Evolutionary conservation across 2,329 filamentous ascomycete genomes (phyloP), one percentile per base, ranked within the genome.

Genomic region (Akanthomyces uredinophilus): DNA sequence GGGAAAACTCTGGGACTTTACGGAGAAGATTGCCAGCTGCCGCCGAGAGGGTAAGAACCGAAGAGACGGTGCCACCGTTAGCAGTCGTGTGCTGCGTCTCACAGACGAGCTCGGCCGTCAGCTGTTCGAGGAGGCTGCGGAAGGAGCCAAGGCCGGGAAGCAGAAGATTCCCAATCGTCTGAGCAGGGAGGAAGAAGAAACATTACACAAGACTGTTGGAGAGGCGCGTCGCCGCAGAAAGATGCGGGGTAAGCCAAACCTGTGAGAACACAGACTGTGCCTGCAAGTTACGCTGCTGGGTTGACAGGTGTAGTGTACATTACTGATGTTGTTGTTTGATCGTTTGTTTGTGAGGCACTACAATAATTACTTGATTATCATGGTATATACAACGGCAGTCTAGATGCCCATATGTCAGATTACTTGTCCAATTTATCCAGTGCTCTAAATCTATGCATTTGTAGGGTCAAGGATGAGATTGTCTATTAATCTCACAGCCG

Each of bases 31-130:
- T 65, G 91, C 92, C 8, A 83, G 86, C 55, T 90, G 87, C 50
- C 82, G 95, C 37, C 83, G 94, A 49, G 95, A 98, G 77, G 95
- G 95, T 10, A 99, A 98, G 84, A 97, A 98, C 72, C 81, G 95
- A 24, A 83, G 94, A n/a, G 95, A 99, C 73, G 93, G 93, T 14
- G 90, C 89, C 1, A 96, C 92, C 0, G 93, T 98, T 3, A 90
- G 88, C 68, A 90, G 84, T 14, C 83, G 95, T 22, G 94, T 99
- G 13, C 75, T 98, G 43, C 79, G 81, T 7, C 80, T 98, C 67
- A 88, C 90, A 10, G 92, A 96, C 70, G 74, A 82, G 52, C 81
- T 96, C 11, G 93, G 92, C 0, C 75, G 79, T 58, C 81, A 82
- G 63, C 73, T 98, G 22, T 97, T 91, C 74, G 82, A 81, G 44